Percentiles rank a stretch among this genome's conserved stretches.
Evolutionary conservation across 805 yeast species (phyloP).

Genomic region (Wickerhamiella lipophila): DNA sequence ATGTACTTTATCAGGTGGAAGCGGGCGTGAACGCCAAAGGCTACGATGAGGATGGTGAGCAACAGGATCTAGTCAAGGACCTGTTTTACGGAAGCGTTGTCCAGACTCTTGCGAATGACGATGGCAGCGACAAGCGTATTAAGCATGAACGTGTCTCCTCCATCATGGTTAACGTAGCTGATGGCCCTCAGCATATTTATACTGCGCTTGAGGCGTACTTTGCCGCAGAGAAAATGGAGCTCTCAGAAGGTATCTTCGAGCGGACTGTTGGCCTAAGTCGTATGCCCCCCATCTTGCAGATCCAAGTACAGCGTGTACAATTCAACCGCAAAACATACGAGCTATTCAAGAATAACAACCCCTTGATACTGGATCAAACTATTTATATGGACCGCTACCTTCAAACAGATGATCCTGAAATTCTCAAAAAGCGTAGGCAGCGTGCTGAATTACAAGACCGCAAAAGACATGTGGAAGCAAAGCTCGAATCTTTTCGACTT

Average conservation of each 20-base stretch:
- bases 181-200: conserved; percentile 77
- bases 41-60: conserved; percentile 63
- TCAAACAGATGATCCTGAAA: conserved; percentile 42
- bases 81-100: conserved; percentile 77
- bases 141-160: conserved; percentile 68
- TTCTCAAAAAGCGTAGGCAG: conserved; percentile 43
- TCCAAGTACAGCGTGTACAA: conserved; percentile 89
- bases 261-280: conserved; percentile 58
- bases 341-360: conserved; percentile 73
- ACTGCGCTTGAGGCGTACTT: conserved; percentile 83
- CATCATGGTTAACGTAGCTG: conserved; percentile 72
- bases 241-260: conserved; percentile 59
- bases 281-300: conserved; percentile 72
- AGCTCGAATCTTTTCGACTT: conserved; percentile 13
- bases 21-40: conserved; percentile 63
- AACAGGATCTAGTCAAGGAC: conserved; percentile 63
- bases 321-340: conserved; percentile 61
- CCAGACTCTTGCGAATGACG: conserved; percentile 44
- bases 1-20: conserved; percentile 81
- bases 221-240: conserved; percentile 50
- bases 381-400: conserved; percentile 81
- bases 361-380: conserved; percentile 64
- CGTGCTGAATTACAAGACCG: conserved; percentile 44
- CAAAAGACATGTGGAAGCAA: conserved; percentile 12
- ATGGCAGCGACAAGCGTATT: conserved; percentile 33